Evolutionary conservation across 2,329 filamentous ascomycete genomes (phyloP).

Genomic region (Cylindrodendrum hubeiense): DNA sequence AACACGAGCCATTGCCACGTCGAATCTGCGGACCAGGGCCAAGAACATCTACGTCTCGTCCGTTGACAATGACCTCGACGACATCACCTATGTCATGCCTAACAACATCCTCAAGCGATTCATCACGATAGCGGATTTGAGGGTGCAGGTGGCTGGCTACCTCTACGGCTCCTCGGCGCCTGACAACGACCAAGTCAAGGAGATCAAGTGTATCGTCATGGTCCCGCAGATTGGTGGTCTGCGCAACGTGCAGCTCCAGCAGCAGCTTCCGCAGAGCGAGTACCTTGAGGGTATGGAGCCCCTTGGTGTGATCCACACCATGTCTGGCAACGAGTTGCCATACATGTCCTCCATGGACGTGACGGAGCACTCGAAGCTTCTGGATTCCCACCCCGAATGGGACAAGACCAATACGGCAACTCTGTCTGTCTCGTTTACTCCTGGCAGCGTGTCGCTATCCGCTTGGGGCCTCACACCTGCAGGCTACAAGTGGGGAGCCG

Average conservation of each 20-base stretch:
- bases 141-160: constrained; percentile 96
- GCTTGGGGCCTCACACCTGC: constrained; percentile 93
- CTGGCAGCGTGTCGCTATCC: constrained; percentile 92
- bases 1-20: constrained; percentile 94
- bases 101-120: constrained; percentile 99
- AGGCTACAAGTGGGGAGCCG: constrained; percentile 96
- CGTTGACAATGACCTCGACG: constrained; percentile 90
- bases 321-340: constrained; percentile 92
- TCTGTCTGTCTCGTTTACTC: constrained; percentile 96
- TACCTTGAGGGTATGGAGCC: constrained; percentile 89
- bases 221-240: constrained; percentile 95
- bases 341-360: constrained; percentile 98
- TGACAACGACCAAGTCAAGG: constrained; percentile 97
- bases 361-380: constrained; percentile 91
- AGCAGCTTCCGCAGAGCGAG: constrained; percentile 91
- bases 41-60: constrained; percentile 99
- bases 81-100: constrained; percentile 97
- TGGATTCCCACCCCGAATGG: constrained; percentile 76
- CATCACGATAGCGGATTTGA: constrained; percentile 95
- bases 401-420: constrained; percentile 91
- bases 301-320: constrained; percentile 93
- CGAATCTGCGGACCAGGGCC: constrained; percentile 90
- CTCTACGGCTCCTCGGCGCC: constrained; percentile 92
- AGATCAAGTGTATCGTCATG: constrained; percentile 97
- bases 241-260: constrained; percentile 90